Conservation (phyloP, 768 basidiomycete genomes). For the Macrolepiota albuminosa region DNA sequence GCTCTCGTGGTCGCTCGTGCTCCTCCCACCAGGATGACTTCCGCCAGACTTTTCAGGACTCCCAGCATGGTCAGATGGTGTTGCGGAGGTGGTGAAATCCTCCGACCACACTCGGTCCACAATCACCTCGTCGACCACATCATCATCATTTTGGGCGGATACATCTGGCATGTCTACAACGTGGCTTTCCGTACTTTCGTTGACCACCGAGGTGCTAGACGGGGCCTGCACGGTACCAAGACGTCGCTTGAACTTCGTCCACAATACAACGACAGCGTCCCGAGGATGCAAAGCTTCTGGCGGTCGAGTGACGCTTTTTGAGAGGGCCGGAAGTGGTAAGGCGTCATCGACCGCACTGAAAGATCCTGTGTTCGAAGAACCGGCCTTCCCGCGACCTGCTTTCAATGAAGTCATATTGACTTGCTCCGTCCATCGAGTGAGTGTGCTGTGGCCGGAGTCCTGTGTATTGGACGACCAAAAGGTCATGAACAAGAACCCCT, state of each 20-base stretch:
- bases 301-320: constrained; percentile 20
- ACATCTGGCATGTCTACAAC: constrained; percentile 21
- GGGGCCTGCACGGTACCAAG: constrained; percentile 53
- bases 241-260: constrained; percentile 48
- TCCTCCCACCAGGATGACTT: constrained; percentile 27
- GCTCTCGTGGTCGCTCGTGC: constrained; percentile 30
- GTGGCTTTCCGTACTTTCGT: constrained; percentile 43
- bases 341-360: constrained; percentile 23
- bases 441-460: constrained; percentile 7
- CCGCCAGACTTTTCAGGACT: constrained; percentile 47
- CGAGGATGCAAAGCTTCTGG: constrained; percentile 23
- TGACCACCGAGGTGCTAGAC: constrained; percentile 48
- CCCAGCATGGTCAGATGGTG: constrained; percentile 47
- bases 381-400: constrained; percentile 9
- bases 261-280: constrained; percentile 26
- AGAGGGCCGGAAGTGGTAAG: constrained; percentile 40
- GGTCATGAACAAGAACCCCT: constrained; percentile 11
- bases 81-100: constrained; percentile 47
- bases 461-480: constrained; percentile 13
- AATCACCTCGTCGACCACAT: constrained; percentile 64
- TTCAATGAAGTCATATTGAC: constrained; percentile 11
- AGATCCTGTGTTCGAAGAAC: constrained; percentile 13
- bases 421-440: constrained; percentile 17
- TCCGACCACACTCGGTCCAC: constrained; percentile 71
- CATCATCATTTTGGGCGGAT: constrained; percentile 23